Evolutionary conservation across 2,329 filamentous ascomycete genomes (phyloP).

Genomic region (Neopestalotiopsis rosae): DNA sequence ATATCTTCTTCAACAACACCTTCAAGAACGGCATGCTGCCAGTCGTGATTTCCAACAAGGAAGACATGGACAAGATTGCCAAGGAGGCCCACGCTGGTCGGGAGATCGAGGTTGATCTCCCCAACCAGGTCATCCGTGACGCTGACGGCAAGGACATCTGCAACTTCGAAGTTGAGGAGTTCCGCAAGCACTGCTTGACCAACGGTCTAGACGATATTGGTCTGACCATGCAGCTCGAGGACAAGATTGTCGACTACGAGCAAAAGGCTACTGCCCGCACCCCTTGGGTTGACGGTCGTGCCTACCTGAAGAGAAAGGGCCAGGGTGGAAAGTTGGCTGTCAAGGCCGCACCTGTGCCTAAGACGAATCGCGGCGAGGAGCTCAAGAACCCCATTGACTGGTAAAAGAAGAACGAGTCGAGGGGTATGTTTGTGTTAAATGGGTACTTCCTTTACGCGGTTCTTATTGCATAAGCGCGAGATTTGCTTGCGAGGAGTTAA

Average conservation of each 20-base stretch:
- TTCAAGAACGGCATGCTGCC: constrained; percentile 99
- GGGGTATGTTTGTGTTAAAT: background rate
- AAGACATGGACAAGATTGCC: constrained; percentile 71
- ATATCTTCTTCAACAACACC: constrained; percentile 99
- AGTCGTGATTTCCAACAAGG: constrained; percentile 73
- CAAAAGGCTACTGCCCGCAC: constrained; percentile 75
- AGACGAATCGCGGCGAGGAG: constrained; percentile 85
- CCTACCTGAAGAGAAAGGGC: constrained; percentile 71
- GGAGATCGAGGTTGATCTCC: constrained; percentile 89
- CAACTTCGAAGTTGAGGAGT: constrained; percentile 87
- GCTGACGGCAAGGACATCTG: constrained; percentile 75
- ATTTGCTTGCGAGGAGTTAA: constrained; percentile 7
- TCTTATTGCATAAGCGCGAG: background rate
- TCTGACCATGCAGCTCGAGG: constrained; percentile 88
- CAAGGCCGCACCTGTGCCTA: constrained; percentile 75
- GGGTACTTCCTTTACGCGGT: background rate
- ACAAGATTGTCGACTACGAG: constrained; percentile 88
- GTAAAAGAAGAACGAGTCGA: constrained; percentile 49
- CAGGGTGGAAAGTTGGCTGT: constrained; percentile 60
- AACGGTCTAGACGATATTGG: constrained; percentile 97
- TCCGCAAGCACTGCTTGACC: constrained; percentile 90
- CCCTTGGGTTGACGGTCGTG: constrained; percentile 89
- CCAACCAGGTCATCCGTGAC: constrained; percentile 82
- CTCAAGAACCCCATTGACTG: constrained; percentile 88
- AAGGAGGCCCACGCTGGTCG: constrained; percentile 78